Evolutionary conservation across 345 rosid species (phyloP).

Genomic region (Syzygium aqueum): DNA sequence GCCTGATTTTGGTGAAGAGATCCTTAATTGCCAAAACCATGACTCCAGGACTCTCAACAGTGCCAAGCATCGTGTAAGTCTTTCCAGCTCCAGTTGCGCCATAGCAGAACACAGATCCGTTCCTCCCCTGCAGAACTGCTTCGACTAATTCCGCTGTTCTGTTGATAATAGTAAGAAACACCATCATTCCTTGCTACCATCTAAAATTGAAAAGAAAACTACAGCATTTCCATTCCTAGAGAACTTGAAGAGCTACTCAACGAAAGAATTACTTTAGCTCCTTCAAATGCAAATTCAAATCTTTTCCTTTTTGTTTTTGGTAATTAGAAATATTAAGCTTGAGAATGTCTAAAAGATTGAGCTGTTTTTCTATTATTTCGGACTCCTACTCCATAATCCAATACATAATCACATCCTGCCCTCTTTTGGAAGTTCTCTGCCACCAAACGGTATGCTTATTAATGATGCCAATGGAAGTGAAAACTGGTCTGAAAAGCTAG

Average conservation of each 20-base stretch:
- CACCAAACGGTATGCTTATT: background rate
- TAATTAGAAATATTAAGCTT: background rate
- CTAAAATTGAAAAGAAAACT: background rate
- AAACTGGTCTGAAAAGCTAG: background rate
- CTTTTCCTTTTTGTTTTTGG: background rate
- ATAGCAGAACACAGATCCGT: slow-evolving; percentile 96
- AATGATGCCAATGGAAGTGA: background rate
- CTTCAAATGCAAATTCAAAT: background rate
- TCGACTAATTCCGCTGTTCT: slow-evolving; percentile 89
- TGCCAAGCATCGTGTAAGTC: slow-evolving; percentile 92
- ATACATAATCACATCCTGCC: background rate
- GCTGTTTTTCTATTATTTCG: background rate
- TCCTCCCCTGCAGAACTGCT: slow-evolving; percentile 85
- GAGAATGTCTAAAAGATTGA: background rate
- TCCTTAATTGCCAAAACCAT: slow-evolving; percentile 96
- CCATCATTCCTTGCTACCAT: background rate
- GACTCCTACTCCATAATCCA: background rate
- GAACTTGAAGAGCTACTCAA: background rate
- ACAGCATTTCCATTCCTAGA: background rate
- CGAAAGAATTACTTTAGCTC: background rate
- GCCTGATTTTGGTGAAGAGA: slow-evolving; percentile 74
- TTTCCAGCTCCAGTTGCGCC: slow-evolving; percentile 99
- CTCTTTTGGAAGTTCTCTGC: background rate
- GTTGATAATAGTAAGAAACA: slow-evolving; percentile 12
- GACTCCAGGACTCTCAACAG: slow-evolving; percentile 89